Evolutionary conservation across 345 rosid genomes (phyloP), one percentile per base, ranked within the genome.

Genomic region (Acer saccharum): DNA sequence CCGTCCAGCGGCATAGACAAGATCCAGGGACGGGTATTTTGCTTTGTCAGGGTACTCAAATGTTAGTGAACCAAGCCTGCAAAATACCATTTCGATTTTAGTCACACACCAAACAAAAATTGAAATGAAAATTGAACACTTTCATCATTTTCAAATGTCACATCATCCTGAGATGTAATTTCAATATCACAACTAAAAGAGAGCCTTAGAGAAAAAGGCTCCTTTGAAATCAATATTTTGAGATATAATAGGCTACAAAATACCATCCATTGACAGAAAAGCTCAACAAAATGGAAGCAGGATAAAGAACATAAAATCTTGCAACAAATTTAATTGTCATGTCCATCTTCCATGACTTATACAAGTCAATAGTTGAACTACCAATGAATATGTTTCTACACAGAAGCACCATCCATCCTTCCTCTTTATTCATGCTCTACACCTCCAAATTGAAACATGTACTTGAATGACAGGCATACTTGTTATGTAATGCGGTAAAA

Each of bases 21-120:
- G 98, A 77, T 90, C 90, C 97, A 96, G 89, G 27, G 99, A 96
- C 27, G 98, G 99, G 74, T 91, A 96, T 80, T 96, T 96, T 66
- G 88, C 90, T 55, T 90, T 90, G 86, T 92, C 97, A 2, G 99
- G 98, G 61, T 91, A 84, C 88, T 87, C 89, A 80, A 96, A 94
- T 32, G 99, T 94, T 80, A 96, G 82, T 13, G 99, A 90, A 72
- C 97, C 99, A 13, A 89, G 92, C 85, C 99, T 94, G 93, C 80
- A 68, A 70, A 80, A 64, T 68, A 5, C 70, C 71, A 21, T 58
- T 65, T 67, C 17, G 71, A 71, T 35, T 41, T n/a, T 57, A 43
- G 63, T 29, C 5, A 9, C 16, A 55, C 23, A 23, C 23, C 50
- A 27, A 61, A 58, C 17, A 50, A 74, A 2, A 29, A 3, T 35